These are phyloP conservation scores for Fusarium sp. DNA, from an alignment of 2,329 filamentous ascomycete genomes.

Conservation along the genomic window DNA sequence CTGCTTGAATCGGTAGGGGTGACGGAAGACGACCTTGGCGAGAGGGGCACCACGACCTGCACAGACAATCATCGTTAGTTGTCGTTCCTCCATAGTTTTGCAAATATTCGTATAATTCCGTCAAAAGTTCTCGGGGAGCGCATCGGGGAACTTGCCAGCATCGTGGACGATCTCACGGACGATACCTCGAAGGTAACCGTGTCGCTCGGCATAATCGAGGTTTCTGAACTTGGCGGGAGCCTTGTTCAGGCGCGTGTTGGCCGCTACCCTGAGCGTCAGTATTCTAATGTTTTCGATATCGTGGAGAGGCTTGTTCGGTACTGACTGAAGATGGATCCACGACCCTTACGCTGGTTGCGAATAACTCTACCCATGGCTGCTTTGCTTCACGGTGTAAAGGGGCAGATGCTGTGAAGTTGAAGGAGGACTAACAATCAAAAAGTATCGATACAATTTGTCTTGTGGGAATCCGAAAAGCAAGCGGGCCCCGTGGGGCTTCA, in stretches of 20 bases:
- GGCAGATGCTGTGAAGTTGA: constrained; percentile 36
- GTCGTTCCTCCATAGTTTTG: constrained; percentile 33
- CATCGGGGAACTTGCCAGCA: constrained; percentile 70
- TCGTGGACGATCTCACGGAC: constrained; percentile 99
- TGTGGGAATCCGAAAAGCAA: too few relatives aligned
- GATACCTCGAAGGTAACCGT: constrained; percentile 97
- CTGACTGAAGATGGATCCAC: constrained; percentile 70
- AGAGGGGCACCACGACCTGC: constrained; percentile 90
- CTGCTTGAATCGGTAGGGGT: constrained; percentile 98
- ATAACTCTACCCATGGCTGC: constrained; percentile 70
- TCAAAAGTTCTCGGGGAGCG: constrained; percentile 33
- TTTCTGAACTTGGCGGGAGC: constrained; percentile 86
- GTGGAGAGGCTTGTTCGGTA: constrained; percentile 48
- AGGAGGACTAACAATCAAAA: too few relatives aligned
- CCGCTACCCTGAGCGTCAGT: constrained; percentile 65
- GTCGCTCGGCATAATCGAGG: constrained; percentile 95
- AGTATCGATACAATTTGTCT: too few relatives aligned
- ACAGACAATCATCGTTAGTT: constrained; percentile 47
- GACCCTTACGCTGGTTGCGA: constrained; percentile 75
- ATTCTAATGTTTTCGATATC: constrained; percentile 46
- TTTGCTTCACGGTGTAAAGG: constrained; percentile 50
- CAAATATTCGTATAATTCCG: constrained; percentile 27
- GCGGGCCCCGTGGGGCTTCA: too few relatives aligned
- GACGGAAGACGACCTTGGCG: constrained; percentile 95
- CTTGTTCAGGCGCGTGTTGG: constrained; percentile 94